Conservation (phyloP, 768 basidiomycete genomes). For the Dioszegia crocea region DNA sequence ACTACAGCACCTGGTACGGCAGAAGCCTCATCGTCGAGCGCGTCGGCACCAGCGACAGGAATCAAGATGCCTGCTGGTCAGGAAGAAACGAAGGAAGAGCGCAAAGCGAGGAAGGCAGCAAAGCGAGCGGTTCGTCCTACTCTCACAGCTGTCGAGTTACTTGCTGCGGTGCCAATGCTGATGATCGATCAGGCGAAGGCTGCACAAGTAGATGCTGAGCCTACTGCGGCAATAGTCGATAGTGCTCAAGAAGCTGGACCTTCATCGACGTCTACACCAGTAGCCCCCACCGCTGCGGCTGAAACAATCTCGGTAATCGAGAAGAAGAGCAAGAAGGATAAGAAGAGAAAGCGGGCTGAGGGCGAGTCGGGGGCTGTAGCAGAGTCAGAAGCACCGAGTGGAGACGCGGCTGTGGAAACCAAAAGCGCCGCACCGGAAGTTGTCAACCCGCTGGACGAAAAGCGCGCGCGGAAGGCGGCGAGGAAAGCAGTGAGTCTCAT, state of each 20-base stretch:
- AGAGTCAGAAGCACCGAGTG: not conserved
- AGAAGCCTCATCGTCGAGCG: not conserved
- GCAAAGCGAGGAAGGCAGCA: slow-evolving; percentile 10
- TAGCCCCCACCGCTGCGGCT: too few relatives aligned
- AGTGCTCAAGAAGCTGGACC: not conserved
- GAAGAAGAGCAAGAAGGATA: slow-evolving; percentile 17
- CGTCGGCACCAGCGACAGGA: not conserved
- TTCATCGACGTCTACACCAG: not conserved
- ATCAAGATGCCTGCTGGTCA: not conserved
- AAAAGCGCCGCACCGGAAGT: not conserved
- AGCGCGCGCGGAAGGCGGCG: slow-evolving; percentile 12
- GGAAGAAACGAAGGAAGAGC: slow-evolving; percentile 16
- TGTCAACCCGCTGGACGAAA: slow-evolving; percentile 7
- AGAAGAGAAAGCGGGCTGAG: slow-evolving; percentile 2
- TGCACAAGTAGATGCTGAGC: not conserved
- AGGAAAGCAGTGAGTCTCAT: slow-evolving; percentile 4
- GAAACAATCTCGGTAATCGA: not conserved
- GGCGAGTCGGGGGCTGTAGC: not conserved
- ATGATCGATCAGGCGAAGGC: not conserved
- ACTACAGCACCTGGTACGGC: not conserved
- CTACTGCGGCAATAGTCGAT: not conserved
- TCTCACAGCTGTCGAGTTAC: too few relatives aligned
- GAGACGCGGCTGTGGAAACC: too few relatives aligned
- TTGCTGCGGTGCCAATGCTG: too few relatives aligned
- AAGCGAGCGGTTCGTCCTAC: slow-evolving; percentile 4